These are phyloP conservation scores for Acacia acuminata DNA, from an alignment of 306 rosid genomes.

Conservation along the genomic window DNA sequence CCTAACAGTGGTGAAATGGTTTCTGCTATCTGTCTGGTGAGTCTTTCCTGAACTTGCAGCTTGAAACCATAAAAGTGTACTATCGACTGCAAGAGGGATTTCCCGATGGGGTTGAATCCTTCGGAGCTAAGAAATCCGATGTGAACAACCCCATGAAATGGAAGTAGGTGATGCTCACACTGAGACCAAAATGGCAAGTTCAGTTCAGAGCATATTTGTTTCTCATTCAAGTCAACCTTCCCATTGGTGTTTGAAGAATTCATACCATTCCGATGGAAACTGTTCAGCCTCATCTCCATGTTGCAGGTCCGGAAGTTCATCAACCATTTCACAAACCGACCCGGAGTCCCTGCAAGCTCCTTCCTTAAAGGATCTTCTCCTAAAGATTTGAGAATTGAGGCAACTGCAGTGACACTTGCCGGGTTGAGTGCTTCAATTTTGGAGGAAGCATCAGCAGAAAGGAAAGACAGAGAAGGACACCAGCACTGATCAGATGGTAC, in stretches of 20 bases:
- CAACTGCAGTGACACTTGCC: slow-evolving; percentile 62
- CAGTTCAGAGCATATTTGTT: slow-evolving; percentile 52
- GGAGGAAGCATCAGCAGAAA: slow-evolving; percentile 51
- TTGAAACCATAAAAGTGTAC: slow-evolving; percentile 88
- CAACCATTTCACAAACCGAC: slow-evolving; percentile 78
- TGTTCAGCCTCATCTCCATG: slow-evolving; percentile 69
- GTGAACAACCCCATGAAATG: slow-evolving; percentile 91
- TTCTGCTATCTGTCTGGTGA: slow-evolving; percentile 96
- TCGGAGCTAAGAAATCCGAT: slow-evolving; percentile 59
- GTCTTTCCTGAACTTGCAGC: slow-evolving; percentile 98
- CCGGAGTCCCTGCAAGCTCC: slow-evolving; percentile 84
- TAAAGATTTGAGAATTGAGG: slow-evolving; percentile 74
- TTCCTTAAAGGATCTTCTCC: slow-evolving; percentile 90
- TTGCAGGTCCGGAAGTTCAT: slow-evolving; percentile 68
- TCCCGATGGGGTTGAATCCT: slow-evolving; percentile 57
- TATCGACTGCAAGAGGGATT: slow-evolving; percentile 69
- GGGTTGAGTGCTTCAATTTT: slow-evolving; percentile 45
- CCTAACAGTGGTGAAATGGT: slow-evolving; percentile 67
- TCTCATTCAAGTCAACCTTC: slow-evolving; percentile 36
- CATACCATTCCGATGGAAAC: slow-evolving; percentile 43
- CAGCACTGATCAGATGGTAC: slow-evolving; percentile 49
- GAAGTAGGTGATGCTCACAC: slow-evolving; percentile 96
- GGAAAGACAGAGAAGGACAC: slow-evolving; percentile 67
- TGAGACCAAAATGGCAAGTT: slow-evolving; percentile 86
- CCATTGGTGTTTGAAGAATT: slow-evolving; percentile 36